A percentile compares a stretch with the other conserved stretches of the same genome.
Conservation (phyloP, 2,329 filamentous ascomycete genomes). For the Ophiobolus disseminans region DNA sequence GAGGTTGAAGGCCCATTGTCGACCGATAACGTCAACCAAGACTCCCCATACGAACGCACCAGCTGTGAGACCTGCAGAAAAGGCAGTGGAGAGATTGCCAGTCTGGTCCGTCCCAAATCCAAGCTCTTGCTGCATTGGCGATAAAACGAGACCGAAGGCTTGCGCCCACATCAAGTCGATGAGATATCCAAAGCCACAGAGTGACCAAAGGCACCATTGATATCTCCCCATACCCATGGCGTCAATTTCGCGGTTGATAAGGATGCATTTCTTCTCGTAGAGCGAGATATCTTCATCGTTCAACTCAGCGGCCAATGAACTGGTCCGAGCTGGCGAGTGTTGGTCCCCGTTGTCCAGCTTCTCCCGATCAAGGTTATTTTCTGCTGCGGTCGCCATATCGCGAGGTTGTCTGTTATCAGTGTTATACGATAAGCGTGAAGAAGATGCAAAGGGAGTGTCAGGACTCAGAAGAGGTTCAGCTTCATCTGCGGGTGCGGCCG, state of each 20-base stretch:
- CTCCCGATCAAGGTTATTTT: background rate
- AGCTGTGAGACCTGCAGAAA: conserved; percentile 62
- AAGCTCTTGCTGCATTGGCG: conserved; percentile 63
- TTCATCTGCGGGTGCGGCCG: background rate
- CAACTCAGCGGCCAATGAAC: conserved; percentile 11
- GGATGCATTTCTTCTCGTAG: conserved; percentile 54
- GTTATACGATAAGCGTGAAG: conserved; percentile 1
- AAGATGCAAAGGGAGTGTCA: conserved; percentile 1
- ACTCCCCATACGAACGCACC: conserved; percentile 65
- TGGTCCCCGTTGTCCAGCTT: conserved; percentile 5
- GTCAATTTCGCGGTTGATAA: conserved; percentile 60
- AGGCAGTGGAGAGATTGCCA: conserved; percentile 63
- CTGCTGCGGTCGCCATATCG: background rate
- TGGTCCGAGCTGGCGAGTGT: background rate
- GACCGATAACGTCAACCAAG: conserved; percentile 61
- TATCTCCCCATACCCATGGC: conserved; percentile 61
- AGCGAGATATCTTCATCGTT: conserved; percentile 29
- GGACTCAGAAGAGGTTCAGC: conserved; percentile 1
- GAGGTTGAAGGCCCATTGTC: conserved; percentile 65
- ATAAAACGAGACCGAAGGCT: conserved; percentile 63
- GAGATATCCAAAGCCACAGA: conserved; percentile 64
- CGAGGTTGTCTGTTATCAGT: background rate
- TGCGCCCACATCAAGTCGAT: conserved; percentile 66
- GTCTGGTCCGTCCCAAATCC: conserved; percentile 55
- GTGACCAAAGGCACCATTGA: conserved; percentile 60